Percentiles rank a stretch among this genome's conserved stretches.
Conservation (phyloP, 129 eudicot species). For the Lactuca saligna region DNA sequence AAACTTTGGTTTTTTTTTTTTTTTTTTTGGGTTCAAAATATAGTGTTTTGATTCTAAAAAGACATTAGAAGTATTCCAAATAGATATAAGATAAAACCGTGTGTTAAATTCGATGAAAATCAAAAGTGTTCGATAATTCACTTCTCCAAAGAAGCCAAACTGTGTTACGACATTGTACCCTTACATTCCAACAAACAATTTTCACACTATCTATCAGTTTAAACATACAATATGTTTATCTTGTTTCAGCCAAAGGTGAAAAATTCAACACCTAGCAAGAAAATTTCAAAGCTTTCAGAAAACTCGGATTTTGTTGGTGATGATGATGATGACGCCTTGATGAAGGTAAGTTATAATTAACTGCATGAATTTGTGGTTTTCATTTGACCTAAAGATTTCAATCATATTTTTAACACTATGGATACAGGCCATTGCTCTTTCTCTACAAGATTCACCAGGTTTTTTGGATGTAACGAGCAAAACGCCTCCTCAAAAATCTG, state of each 20-base stretch:
- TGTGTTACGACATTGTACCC: no score
- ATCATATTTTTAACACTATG: slow-evolving; percentile 1
- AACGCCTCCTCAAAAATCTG: slow-evolving; percentile 38
- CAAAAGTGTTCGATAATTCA: no score
- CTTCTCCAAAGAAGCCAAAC: no score
- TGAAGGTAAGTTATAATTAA: slow-evolving; percentile 43
- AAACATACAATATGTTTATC: neutral
- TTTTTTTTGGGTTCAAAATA: no score
- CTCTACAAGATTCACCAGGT: slow-evolving; percentile 69
- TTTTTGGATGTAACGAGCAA: slow-evolving; percentile 36
- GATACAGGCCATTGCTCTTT: slow-evolving; percentile 91
- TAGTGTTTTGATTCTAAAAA: no score
- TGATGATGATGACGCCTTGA: slow-evolving; percentile 78
- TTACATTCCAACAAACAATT: no score
- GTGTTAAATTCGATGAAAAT: no score
- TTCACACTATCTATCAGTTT: neutral
- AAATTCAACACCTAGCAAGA: slow-evolving; percentile 50
- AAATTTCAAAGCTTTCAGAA: slow-evolving; percentile 32
- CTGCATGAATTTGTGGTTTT: slow-evolving; percentile 20
- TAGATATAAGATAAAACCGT: no score
- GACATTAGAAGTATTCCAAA: no score
- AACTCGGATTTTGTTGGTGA: slow-evolving; percentile 50
- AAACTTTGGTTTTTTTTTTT: no score
- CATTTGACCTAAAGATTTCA: slow-evolving; percentile 6
- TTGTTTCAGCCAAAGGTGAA: slow-evolving; percentile 45